Percentiles rank a stretch among this genome's conserved stretches.
Evolutionary conservation across 73 alveolate species (phyloP).

Genomic region (Paramecium tetraurelia): DNA sequence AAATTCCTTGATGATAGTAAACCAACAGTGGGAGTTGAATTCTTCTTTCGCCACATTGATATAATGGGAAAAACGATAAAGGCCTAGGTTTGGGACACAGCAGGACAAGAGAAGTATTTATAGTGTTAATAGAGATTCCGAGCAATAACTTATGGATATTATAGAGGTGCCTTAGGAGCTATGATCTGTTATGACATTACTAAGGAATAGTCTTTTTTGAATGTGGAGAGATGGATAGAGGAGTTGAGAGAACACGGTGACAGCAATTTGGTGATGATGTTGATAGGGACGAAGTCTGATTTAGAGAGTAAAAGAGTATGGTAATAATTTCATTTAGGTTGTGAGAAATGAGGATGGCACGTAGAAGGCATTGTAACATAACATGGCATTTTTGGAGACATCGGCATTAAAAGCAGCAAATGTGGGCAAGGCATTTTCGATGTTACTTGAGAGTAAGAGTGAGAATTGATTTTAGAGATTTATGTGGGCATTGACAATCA

Average conservation of each 20-base stretch:
- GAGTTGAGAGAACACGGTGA: slow-evolving; percentile 48
- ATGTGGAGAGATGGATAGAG: slow-evolving; percentile 59
- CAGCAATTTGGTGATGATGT: neutral
- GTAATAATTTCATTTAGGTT: neutral
- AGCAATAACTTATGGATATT: slow-evolving; percentile 62
- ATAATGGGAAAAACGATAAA: slow-evolving; percentile 55
- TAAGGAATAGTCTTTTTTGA: slow-evolving; percentile 28
- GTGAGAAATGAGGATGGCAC: slow-evolving; percentile 35
- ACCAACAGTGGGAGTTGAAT: slow-evolving; percentile 60
- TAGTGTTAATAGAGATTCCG: slow-evolving; percentile 52
- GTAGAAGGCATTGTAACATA: neutral
- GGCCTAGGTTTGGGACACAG: slow-evolving; percentile 94
- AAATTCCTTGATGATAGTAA: neutral
- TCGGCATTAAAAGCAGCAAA: slow-evolving; percentile 65
- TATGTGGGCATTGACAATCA: neutral
- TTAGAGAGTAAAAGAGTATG: slow-evolving; percentile 53
- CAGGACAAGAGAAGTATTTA: slow-evolving; percentile 83
- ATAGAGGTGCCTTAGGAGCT: slow-evolving; percentile 67
- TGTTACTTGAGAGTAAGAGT: slow-evolving; percentile 48
- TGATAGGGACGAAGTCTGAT: slow-evolving; percentile 69
- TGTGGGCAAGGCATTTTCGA: slow-evolving; percentile 59
- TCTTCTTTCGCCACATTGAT: neutral
- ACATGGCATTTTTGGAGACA: slow-evolving; percentile 63
- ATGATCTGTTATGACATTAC: slow-evolving; percentile 66
- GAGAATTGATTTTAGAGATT: neutral